These are phyloP conservation scores for Spathaspora boniae DNA, from an alignment of 805 yeast species.

Conservation along the genomic window DNA sequence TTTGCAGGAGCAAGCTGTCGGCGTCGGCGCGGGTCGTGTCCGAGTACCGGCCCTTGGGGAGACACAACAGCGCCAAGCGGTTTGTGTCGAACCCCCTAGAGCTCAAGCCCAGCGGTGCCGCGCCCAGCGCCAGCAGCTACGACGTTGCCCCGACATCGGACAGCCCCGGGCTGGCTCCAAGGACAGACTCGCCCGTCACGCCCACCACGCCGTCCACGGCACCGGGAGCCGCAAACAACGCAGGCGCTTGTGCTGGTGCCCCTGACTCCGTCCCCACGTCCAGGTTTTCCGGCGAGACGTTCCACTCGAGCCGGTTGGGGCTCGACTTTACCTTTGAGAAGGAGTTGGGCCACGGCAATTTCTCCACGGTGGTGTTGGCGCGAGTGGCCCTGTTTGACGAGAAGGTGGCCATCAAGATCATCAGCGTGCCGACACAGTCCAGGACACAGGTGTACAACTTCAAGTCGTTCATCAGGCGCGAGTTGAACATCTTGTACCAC, in stretches of 20 bases:
- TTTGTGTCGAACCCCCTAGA: slow-evolving; percentile 21
- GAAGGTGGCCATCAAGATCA: slow-evolving; percentile 69
- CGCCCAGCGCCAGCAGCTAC: too few relatives aligned
- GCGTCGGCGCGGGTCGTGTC: slow-evolving; percentile 28
- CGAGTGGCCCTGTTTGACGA: slow-evolving; percentile 19
- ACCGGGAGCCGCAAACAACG: slow-evolving; percentile 2
- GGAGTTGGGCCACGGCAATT: slow-evolving; percentile 63
- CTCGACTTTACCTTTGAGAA: slow-evolving; percentile 12
- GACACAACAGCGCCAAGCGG: slow-evolving; percentile 18
- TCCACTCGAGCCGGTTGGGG: slow-evolving; percentile 4
- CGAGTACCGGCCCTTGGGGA: slow-evolving; percentile 32
- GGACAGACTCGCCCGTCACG: slow-evolving; percentile 6
- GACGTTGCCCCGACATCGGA: too few relatives aligned
- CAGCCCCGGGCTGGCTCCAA: not conserved
- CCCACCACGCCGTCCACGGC: slow-evolving; percentile 9
- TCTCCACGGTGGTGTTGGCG: slow-evolving; percentile 60
- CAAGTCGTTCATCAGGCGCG: slow-evolving; percentile 50
- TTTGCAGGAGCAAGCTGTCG: slow-evolving; percentile 2
- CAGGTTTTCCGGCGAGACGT: slow-evolving; percentile 3
- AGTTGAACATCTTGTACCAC: slow-evolving; percentile 58
- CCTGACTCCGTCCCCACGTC: slow-evolving; percentile 9
- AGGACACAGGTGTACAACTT: slow-evolving; percentile 24
- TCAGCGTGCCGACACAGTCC: slow-evolving; percentile 33
- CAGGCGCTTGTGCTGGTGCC: slow-evolving; percentile 2
- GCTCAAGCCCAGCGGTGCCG: slow-evolving; percentile 7